Percentiles rank a stretch among this genome's conserved stretches.
phyloP scores from a whole-genome alignment of 2,329 filamentous ascomycete species.

The Cladosporium oxysporum region DNA sequence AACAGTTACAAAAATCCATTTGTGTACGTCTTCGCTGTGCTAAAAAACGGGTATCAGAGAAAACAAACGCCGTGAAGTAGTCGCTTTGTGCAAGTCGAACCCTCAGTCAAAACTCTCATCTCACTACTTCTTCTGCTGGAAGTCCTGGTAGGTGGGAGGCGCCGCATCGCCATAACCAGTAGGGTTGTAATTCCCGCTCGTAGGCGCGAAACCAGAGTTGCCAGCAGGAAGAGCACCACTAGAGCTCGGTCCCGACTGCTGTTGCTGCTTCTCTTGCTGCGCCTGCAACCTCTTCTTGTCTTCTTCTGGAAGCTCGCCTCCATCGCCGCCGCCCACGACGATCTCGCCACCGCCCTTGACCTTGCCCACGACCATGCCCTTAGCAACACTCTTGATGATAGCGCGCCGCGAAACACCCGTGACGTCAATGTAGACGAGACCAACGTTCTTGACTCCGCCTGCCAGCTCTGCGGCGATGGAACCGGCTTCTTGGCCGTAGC shows the following conservation, averaged over 20 bases:
- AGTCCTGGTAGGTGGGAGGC: conserved; percentile 33
- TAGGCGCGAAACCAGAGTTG: conserved; percentile 23
- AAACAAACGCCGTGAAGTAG: not conserved
- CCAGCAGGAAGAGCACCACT: conserved; percentile 9
- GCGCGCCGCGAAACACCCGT: conserved; percentile 87
- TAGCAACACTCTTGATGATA: conserved; percentile 90
- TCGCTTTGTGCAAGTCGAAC: not conserved
- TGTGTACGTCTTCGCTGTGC: conserved; percentile 2
- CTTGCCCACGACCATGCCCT: conserved; percentile 89
- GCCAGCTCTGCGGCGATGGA: conserved; percentile 73
- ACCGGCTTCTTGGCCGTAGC: conserved; percentile 83
- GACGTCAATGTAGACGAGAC: conserved; percentile 95
- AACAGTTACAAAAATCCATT: not conserved
- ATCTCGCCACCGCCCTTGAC: conserved; percentile 73
- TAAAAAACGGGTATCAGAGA: conserved; percentile 15
- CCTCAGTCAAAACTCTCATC: not conserved
- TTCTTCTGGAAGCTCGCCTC: conserved; percentile 44
- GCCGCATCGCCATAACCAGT: conserved; percentile 31
- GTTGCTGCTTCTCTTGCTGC: not conserved
- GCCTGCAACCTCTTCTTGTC: conserved; percentile 37
- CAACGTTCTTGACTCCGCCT: conserved; percentile 91
- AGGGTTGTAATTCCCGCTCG: conserved; percentile 30
- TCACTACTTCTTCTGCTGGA: conserved; percentile 23
- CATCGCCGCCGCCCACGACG: conserved; percentile 69
- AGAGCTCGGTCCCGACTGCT: conserved; percentile 32